These are phyloP conservation scores for Talaromyces trachyspermus DNA, from an alignment of 495 filamentous ascomycete species.

Conservation along the genomic window DNA sequence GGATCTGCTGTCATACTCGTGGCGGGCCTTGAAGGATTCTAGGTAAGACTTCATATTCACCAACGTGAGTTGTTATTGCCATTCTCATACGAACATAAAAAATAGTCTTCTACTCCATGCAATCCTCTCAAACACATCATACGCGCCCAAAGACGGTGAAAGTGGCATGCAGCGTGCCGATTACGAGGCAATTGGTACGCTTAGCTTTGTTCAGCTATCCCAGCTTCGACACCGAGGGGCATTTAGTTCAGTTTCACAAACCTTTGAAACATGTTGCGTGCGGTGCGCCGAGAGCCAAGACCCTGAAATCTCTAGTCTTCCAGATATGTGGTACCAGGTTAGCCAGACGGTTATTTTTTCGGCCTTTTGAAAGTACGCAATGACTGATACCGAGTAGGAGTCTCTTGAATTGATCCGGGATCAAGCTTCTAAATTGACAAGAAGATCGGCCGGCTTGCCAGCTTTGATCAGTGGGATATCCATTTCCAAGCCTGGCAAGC, in stretches of 20 bases:
- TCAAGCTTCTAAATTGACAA: constrained; percentile 69
- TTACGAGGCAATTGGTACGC: constrained; percentile 50
- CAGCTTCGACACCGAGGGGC: constrained; percentile 85
- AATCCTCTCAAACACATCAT: constrained; percentile 29
- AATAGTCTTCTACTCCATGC: constrained; percentile 47
- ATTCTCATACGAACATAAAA: too few relatives aligned
- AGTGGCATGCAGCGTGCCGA: constrained; percentile 28
- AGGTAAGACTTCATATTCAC: too few relatives aligned
- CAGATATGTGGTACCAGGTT: constrained; percentile 59
- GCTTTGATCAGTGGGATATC: constrained; percentile 74
- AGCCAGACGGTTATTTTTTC: constrained; percentile 12
- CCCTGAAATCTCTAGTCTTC: constrained; percentile 31
- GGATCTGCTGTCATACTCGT: constrained; percentile 84
- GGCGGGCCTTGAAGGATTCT: constrained; percentile 85
- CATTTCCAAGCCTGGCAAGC: constrained; percentile 26
- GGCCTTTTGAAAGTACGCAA: constrained; percentile 1
- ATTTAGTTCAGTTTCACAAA: constrained; percentile 86
- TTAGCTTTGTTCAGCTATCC: constrained; percentile 74
- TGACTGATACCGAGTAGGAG: constrained; percentile 31
- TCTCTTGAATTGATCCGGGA: constrained; percentile 57
- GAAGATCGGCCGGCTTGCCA: constrained; percentile 87
- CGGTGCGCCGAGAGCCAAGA: constrained; percentile 47
- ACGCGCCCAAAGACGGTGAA: constrained; percentile 23
- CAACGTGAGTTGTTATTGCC: background rate
- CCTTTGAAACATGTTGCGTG: constrained; percentile 71